These are phyloP conservation scores for Aphanomyces euteiches DNA, from an alignment of 352 stramenopile species.

Conservation along the genomic window DNA sequence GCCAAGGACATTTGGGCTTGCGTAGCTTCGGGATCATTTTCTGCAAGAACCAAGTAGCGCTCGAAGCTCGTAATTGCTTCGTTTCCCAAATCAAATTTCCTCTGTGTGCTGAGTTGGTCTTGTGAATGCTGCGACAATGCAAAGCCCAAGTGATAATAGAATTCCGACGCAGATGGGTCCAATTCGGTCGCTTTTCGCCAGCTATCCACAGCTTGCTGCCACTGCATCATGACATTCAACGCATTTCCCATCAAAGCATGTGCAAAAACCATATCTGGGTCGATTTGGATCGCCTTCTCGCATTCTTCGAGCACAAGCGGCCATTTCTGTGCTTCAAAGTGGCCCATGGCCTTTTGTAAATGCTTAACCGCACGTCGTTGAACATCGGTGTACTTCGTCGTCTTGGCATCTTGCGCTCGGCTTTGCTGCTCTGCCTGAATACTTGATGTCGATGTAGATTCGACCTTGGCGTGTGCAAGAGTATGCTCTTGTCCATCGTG, in stretches of 20 bases:
- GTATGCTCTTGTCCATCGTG: not conserved
- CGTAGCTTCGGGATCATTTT: slow-evolving; percentile 21
- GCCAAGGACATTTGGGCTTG: slow-evolving; percentile 22
- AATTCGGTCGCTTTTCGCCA: slow-evolving; percentile 28
- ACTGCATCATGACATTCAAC: slow-evolving; percentile 32
- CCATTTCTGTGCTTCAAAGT: slow-evolving; percentile 30
- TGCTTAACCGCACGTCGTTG: slow-evolving; percentile 19
- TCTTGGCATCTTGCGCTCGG: not conserved
- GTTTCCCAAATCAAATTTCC: slow-evolving; percentile 23
- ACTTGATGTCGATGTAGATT: not conserved
- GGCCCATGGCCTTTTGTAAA: slow-evolving; percentile 21
- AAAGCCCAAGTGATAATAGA: slow-evolving; percentile 31
- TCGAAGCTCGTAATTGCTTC: slow-evolving; percentile 28
- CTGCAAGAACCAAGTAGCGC: slow-evolving; percentile 16
- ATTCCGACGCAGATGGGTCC: slow-evolving; percentile 24
- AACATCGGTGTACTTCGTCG: slow-evolving; percentile 13
- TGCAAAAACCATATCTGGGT: slow-evolving; percentile 27
- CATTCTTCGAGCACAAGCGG: slow-evolving; percentile 28
- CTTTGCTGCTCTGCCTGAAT: not conserved
- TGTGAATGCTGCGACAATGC: slow-evolving; percentile 24
- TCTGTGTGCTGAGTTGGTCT: slow-evolving; percentile 28
- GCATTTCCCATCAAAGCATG: slow-evolving; percentile 29
- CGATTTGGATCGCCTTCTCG: slow-evolving; percentile 26
- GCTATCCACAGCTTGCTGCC: slow-evolving; percentile 24
- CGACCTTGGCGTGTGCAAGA: not conserved